Conservation (phyloP, 2,329 filamentous ascomycete species). For the Cladorrhinum sp. region DNA sequence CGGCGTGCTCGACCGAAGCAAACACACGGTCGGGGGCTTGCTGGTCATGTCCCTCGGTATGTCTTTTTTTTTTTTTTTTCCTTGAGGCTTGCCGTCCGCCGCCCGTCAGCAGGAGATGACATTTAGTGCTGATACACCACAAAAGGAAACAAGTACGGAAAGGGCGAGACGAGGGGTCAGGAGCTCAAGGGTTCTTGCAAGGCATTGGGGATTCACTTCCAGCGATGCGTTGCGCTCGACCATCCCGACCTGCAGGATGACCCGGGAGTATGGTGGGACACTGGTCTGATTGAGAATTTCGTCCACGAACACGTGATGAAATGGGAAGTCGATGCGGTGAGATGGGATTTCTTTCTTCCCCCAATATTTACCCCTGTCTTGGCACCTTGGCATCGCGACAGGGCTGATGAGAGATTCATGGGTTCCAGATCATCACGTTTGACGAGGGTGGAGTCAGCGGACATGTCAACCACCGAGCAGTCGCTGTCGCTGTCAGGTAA, state of each 20-base stretch:
- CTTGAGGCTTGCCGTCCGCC: not conserved
- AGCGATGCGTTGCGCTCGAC: constrained; percentile 34
- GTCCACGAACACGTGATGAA: constrained; percentile 35
- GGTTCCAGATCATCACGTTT: constrained; percentile 38
- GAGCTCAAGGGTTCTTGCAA: constrained; percentile 33
- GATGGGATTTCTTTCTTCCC: constrained; percentile 9
- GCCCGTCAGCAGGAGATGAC: not conserved
- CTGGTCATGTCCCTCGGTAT: constrained; percentile 35
- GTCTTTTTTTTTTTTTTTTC: no score
- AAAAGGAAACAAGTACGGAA: constrained; percentile 32
- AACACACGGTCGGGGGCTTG: constrained; percentile 27
- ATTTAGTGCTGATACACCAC: not conserved
- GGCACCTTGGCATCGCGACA: not conserved
- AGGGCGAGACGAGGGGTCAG: constrained; percentile 29
- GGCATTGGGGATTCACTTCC: constrained; percentile 30
- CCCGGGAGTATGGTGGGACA: constrained; percentile 39
- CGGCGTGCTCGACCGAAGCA: constrained; percentile 32
- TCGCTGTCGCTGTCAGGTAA: constrained; percentile 38
- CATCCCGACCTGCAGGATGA: constrained; percentile 38
- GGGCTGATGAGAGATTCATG: not conserved
- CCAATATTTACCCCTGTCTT: not conserved
- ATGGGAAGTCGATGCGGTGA: constrained; percentile 38
- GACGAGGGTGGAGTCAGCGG: constrained; percentile 40
- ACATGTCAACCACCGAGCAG: constrained; percentile 40
- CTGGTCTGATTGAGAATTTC: constrained; percentile 32